phyloP scores from a whole-genome alignment of 441 rosid species.

The Lepidium campestre region DNA sequence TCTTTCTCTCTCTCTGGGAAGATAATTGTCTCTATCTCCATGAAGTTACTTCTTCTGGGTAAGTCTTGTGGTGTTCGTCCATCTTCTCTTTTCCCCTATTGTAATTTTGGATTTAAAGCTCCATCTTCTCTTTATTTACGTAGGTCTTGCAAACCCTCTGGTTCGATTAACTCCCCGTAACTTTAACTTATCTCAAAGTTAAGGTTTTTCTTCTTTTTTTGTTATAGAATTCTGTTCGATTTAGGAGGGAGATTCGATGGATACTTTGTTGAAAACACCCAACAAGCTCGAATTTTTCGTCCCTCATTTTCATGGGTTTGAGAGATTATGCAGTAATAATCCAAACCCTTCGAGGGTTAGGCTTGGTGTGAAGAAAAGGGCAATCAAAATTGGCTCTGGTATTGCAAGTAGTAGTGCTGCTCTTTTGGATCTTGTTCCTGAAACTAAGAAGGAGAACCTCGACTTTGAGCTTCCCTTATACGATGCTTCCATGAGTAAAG shows the following conservation, averaged over 20 bases:
- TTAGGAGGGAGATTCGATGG: conserved; percentile 41
- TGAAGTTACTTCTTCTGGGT: conserved; percentile 25
- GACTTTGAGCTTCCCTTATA: conserved; percentile 76
- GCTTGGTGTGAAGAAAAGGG: conserved; percentile 26
- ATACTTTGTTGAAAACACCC: conserved; percentile 64
- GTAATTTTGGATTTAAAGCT: background rate
- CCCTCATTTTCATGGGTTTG: conserved; percentile 56
- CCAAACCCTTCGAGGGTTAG: conserved; percentile 33
- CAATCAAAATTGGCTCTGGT: conserved; percentile 1
- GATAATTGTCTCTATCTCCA: conserved; percentile 27
- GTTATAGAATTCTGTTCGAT: background rate
- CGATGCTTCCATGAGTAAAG: conserved; percentile 53
- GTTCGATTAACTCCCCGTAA: background rate
- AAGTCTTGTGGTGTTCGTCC: conserved; percentile 8
- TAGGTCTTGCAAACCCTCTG: background rate
- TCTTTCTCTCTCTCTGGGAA: background rate
- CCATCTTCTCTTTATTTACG: background rate
- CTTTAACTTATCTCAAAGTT: background rate
- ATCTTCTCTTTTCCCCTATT: background rate
- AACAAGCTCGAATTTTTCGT: conserved; percentile 53
- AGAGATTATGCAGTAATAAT: conserved; percentile 34
- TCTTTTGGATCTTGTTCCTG: conserved; percentile 86
- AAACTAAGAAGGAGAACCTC: conserved; percentile 78
- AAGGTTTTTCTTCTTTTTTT: background rate
- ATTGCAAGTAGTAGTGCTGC: conserved; percentile 26